These are phyloP conservation scores for Neurospora discreta DNA, from an alignment of 495 filamentous ascomycete species.

Conservation along the genomic window DNA sequence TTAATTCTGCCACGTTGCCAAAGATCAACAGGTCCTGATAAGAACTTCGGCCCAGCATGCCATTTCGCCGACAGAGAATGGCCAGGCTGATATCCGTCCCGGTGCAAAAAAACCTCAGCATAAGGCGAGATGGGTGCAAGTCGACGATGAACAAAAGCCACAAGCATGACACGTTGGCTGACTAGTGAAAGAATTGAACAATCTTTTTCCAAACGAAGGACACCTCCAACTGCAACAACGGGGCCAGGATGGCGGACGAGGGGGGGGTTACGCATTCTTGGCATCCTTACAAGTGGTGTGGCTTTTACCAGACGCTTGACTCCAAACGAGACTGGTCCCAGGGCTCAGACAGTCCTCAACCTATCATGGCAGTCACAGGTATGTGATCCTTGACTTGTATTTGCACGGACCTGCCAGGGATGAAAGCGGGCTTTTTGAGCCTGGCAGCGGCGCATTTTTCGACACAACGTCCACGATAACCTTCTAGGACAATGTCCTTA, in stretches of 20 bases:
- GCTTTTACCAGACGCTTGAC: slow-evolving; percentile 6
- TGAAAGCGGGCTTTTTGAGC: slow-evolving; percentile 3
- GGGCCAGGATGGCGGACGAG: background rate
- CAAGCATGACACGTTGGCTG: background rate
- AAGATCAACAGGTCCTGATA: background rate
- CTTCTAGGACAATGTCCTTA: slow-evolving; percentile 5
- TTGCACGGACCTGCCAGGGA: slow-evolving; percentile 10
- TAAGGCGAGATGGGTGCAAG: background rate
- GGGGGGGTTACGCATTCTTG: slow-evolving; percentile 4
- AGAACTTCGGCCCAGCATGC: background rate
- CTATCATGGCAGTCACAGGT: slow-evolving; percentile 7
- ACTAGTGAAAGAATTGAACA: background rate
- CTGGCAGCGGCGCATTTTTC: slow-evolving; percentile 14
- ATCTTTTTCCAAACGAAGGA: background rate
- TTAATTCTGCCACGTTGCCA: background rate
- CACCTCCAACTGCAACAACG: slow-evolving; percentile 14
- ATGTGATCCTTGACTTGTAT: slow-evolving; percentile 14
- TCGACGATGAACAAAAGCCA: background rate
- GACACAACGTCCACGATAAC: slow-evolving; percentile 7
- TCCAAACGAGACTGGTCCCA: slow-evolving; percentile 6
- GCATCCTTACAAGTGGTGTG: background rate
- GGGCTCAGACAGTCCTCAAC: slow-evolving; percentile 9
- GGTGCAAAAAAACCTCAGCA: background rate
- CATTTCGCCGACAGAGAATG: background rate
- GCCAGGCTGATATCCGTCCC: background rate